These are phyloP conservation scores for Aurifilum marmelostoma DNA, from an alignment of 2,329 filamentous ascomycete genomes.

Conservation along the genomic window DNA sequence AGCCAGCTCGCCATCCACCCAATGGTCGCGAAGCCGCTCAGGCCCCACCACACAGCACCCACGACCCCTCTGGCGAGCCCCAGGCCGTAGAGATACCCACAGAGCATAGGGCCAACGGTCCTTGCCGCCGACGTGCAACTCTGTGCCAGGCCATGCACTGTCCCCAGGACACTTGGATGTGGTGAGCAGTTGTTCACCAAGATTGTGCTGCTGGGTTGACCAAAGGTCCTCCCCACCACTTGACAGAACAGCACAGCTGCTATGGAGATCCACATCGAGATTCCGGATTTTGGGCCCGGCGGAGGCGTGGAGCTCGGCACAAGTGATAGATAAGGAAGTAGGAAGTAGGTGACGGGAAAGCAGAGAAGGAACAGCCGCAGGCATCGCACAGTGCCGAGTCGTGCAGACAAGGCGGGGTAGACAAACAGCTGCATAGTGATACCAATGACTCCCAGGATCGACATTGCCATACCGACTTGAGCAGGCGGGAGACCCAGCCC, in stretches of 20 bases:
- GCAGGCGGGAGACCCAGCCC: constrained; percentile 74
- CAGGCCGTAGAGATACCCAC: constrained; percentile 63
- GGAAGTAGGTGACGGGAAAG: constrained; percentile 71
- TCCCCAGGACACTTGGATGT: constrained; percentile 51
- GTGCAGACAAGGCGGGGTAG: constrained; percentile 69
- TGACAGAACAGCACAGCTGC: constrained; percentile 64
- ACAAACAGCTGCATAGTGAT: constrained; percentile 72
- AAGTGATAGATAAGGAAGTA: constrained; percentile 72
- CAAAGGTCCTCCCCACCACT: constrained; percentile 69
- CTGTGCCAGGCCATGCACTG: constrained; percentile 56
- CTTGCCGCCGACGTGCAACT: constrained; percentile 61
- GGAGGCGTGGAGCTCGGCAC: constrained; percentile 58
- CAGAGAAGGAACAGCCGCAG: constrained; percentile 71
- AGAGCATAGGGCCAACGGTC: constrained; percentile 62
- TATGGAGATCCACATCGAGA: constrained; percentile 67
- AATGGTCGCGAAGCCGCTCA: constrained; percentile 53
- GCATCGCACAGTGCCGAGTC: constrained; percentile 68
- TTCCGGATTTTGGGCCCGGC: constrained; percentile 53
- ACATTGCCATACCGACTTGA: constrained; percentile 76
- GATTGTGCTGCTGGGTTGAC: constrained; percentile 50
- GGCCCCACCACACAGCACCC: constrained; percentile 61
- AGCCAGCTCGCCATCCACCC: constrained; percentile 56
- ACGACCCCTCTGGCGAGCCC: constrained; percentile 61
- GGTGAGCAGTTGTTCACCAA: constrained; percentile 53
- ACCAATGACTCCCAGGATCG: constrained; percentile 76